Base-by-base conservation (phyloP, 495 filamentous ascomycete species). In the Astrothelium subdiscretum region DNA sequence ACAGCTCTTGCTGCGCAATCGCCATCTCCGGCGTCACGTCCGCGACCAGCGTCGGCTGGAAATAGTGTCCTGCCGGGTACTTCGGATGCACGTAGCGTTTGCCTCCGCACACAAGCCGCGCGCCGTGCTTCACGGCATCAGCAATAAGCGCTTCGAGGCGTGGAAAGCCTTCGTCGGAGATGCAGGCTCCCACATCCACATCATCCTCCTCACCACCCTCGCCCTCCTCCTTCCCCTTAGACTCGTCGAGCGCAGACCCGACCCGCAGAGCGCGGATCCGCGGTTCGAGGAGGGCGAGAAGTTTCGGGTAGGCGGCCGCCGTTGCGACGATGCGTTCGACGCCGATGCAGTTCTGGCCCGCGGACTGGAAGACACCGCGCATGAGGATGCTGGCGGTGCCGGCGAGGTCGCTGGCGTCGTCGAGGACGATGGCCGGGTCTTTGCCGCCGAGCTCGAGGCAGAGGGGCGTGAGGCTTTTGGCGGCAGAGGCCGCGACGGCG, bases 281-380 rank as follows among this genome's bases (percentile, higher is more conserved):
- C 13, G 85, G 83, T 44, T 82, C 77, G 57, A 99, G 83, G 61
- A 87, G 78, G 15, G 77, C 68, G 60, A 95, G 77, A 31, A 99
- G 82, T 44, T 78, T 76, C 54, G 85, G 73, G 78, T 97, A 97
- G 48, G 85, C 78, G 22, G 76, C 76, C 1, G 90, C 87, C 12
- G 87, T 80, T 54, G 87, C 89, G 68, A 99, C 84, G 72, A 97
- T 86, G 43, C 94, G 87, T 75, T 99, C 94, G 62, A 96, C 89
- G 63, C 95, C 94, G 72, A 97, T 90, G 75, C 94, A 99, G 75
- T 99, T 99, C 71, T 99, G 94, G 1, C 94, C 94, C n/a, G 92
- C 85, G 61, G 91, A 90, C 73, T 97, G 92, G 78, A 97, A 99
- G 32, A 88, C 87, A 44, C 92, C 94, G 59, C 95, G 85, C 77